Evolutionary conservation across 2,329 filamentous ascomycete genomes (phyloP).

Genomic region (Penicillium sclerotiorum): DNA sequence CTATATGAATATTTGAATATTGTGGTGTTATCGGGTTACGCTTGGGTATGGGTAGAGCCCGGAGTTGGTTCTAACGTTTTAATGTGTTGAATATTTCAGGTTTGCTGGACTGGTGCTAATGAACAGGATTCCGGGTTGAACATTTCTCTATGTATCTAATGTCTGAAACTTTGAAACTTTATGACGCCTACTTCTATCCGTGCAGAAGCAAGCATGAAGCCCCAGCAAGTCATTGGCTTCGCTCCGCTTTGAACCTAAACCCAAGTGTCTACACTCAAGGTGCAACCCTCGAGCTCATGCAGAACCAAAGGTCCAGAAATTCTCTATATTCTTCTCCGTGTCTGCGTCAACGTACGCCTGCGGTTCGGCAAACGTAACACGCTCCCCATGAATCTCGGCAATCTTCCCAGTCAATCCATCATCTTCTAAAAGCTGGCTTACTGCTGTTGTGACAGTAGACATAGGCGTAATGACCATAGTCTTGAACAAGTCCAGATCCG

Average conservation of each 20-base stretch:
- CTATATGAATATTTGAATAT: not conserved
- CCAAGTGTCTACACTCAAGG: not conserved
- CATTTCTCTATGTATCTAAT: no score
- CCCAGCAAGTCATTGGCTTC: no score
- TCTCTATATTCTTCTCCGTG: constrained; percentile 51
- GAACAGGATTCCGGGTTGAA: no score
- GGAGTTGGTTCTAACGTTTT: no score
- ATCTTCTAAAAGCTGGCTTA: constrained; percentile 48
- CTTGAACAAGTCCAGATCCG: constrained; percentile 48
- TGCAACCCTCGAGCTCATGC: constrained; percentile 35
- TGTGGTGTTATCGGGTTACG: no score
- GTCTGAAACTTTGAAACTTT: no score
- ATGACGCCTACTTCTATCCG: no score
- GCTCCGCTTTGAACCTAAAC: not conserved
- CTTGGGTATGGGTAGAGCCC: no score
- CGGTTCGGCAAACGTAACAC: constrained; percentile 51
- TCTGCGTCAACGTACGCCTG: constrained; percentile 54
- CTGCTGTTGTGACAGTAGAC: constrained; percentile 50
- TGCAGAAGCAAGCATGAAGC: no score
- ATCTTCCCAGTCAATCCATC: constrained; percentile 47
- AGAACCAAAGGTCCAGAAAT: constrained; percentile 52
- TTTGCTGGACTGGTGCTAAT: no score
- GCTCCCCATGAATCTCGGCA: constrained; percentile 56
- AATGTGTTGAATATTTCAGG: no score
- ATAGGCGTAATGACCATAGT: constrained; percentile 57